These are phyloP conservation scores for Mycena capillaripes DNA, from an alignment of 768 basidiomycete species.

Conservation along the genomic window DNA sequence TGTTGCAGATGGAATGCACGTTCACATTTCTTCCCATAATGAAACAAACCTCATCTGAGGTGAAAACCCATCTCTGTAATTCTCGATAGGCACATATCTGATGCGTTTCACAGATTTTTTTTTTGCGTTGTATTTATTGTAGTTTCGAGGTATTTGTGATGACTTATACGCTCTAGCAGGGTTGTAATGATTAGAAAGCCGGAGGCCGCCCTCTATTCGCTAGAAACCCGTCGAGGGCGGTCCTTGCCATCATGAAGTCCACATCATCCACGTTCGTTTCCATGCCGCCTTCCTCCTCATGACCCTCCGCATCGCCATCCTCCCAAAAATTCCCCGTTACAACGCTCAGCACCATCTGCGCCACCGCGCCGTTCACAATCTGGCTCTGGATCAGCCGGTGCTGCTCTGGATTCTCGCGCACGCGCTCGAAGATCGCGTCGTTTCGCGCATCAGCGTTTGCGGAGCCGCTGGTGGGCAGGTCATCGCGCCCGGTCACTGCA, in stretches of 20 bases:
- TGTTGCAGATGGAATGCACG: not conserved
- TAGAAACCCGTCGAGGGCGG: constrained; percentile 31
- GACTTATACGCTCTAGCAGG: too few relatives aligned
- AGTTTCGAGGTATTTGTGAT: too few relatives aligned
- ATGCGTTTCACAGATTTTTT: too few relatives aligned
- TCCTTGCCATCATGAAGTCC: constrained; percentile 36
- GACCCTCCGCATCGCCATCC: constrained; percentile 18
- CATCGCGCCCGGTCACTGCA: constrained; percentile 39
- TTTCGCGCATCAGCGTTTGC: constrained; percentile 51
- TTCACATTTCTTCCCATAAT: not conserved
- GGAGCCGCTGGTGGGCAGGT: constrained; percentile 35
- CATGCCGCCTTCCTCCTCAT: not conserved
- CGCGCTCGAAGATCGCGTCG: constrained; percentile 53
- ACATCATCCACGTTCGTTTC: constrained; percentile 27
- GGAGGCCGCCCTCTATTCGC: constrained; percentile 22
- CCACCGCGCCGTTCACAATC: constrained; percentile 46
- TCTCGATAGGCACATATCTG: too few relatives aligned
- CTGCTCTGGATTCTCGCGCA: constrained; percentile 47
- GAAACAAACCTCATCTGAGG: not conserved
- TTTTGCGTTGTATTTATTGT: too few relatives aligned
- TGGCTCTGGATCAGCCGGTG: constrained; percentile 51
- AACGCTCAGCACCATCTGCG: constrained; percentile 48
- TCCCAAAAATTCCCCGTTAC: constrained; percentile 50
- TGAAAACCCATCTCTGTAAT: too few relatives aligned
- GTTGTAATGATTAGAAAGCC: constrained; percentile 18